Conservation (phyloP, 2,329 filamentous ascomycete species). For the Mollisiaceae sp. region DNA sequence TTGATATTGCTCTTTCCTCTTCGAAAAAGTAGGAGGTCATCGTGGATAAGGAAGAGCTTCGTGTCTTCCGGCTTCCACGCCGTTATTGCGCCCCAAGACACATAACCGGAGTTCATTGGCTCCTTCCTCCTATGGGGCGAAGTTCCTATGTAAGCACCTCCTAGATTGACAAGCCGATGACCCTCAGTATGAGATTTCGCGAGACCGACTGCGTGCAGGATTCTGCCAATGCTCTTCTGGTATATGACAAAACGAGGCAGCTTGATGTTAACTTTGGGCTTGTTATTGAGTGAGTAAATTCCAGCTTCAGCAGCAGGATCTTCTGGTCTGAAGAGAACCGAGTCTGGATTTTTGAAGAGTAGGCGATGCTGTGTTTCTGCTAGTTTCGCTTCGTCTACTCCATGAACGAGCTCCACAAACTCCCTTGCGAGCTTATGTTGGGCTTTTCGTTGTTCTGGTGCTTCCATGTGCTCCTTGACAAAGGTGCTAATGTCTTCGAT, state of each 20-base stretch:
- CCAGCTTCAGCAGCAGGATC: slow-evolving; percentile 16
- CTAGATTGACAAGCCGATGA: slow-evolving; percentile 58
- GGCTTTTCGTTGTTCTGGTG: slow-evolving; percentile 75
- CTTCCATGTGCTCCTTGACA: slow-evolving; percentile 69
- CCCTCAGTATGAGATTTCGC: slow-evolving; percentile 61
- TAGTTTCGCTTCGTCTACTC: slow-evolving; percentile 63
- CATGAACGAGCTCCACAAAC: slow-evolving; percentile 81
- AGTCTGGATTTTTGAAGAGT: slow-evolving; percentile 47
- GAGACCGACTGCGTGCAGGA: slow-evolving; percentile 66
- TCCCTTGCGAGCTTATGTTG: slow-evolving; percentile 86
- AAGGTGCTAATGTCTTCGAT: slow-evolving; percentile 67
- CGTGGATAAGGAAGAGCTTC: slow-evolving; percentile 64
- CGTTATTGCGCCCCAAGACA: slow-evolving; percentile 68
- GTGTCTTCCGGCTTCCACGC: slow-evolving; percentile 63
- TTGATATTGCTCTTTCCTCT: slow-evolving; percentile 68
- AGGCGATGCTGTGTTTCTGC: slow-evolving; percentile 62
- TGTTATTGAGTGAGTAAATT: slow-evolving; percentile 49
- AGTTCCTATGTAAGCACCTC: slow-evolving; percentile 66
- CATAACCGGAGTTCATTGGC: slow-evolving; percentile 53
- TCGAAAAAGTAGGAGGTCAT: slow-evolving; percentile 61
- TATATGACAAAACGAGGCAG: slow-evolving; percentile 63
- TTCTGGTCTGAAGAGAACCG: slow-evolving; percentile 13
- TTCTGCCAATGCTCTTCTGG: slow-evolving; percentile 59
- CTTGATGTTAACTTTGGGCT: slow-evolving; percentile 58
- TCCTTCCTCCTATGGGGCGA: slow-evolving; percentile 50